A percentile compares a stretch with the other conserved stretches of the same genome.
These are phyloP conservation scores for Aquilaria yunnanensis DNA, from an alignment of 345 rosid species.

Conservation along the genomic window DNA sequence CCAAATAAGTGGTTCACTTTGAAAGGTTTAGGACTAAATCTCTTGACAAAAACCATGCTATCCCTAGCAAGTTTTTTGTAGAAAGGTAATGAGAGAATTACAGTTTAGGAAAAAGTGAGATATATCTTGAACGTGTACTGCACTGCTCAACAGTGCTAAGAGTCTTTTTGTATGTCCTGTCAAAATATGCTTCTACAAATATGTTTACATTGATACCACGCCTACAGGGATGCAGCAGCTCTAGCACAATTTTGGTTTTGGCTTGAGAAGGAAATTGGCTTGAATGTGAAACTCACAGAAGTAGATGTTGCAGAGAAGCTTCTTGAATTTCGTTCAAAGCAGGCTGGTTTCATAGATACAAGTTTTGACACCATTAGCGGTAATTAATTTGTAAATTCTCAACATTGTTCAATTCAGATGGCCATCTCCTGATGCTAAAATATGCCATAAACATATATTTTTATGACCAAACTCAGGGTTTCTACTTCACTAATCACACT, in stretches of 20 bases:
- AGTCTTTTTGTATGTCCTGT: too few species aligned
- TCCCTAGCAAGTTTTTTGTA: too few species aligned
- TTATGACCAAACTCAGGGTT: not conserved
- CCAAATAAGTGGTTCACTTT: too few species aligned
- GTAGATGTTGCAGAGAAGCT: constrained; percentile 86
- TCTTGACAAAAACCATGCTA: too few species aligned
- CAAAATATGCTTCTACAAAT: not conserved
- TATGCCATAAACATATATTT: not conserved
- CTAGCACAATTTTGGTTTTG: constrained; percentile 87
- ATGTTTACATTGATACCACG: constrained; percentile 7
- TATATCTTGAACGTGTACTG: too few species aligned
- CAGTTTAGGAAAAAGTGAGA: too few species aligned
- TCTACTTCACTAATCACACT: constrained; percentile 12
- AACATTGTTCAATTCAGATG: not conserved
- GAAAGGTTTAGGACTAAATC: too few species aligned
- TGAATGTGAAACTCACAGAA: constrained; percentile 62
- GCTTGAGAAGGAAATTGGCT: constrained; percentile 77
- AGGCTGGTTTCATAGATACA: constrained; percentile 81
- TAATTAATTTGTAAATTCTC: constrained; percentile 28
- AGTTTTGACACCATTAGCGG: constrained; percentile 98
- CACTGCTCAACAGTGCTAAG: too few species aligned
- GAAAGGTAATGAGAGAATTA: too few species aligned
- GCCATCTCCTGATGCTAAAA: too few species aligned
- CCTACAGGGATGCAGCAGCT: constrained; percentile 92
- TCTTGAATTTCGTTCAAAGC: constrained; percentile 78